A percentile compares a stretch with the other conserved stretches of the same genome.
phyloP scores from a whole-genome alignment of 2,329 filamentous ascomycete genomes.

The Leptographium flavum region DNA sequence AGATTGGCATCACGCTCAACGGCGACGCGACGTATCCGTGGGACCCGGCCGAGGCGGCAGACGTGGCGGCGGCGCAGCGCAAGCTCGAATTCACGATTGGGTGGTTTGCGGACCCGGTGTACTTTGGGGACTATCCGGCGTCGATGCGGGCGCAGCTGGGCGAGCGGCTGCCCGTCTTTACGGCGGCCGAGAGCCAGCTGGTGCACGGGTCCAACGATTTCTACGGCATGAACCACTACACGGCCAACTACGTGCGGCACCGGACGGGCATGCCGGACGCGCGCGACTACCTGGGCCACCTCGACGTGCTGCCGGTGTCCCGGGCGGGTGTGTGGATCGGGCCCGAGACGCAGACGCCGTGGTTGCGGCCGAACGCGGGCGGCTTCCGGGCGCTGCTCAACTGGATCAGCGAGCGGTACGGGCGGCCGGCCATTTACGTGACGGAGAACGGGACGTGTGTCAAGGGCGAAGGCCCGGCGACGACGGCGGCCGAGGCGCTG shows the following conservation, averaged over 20 bases:
- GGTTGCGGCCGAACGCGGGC: conserved; percentile 61
- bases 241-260: conserved; percentile 73
- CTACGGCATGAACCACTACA: conserved; percentile 93
- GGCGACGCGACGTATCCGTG: conserved; percentile 74
- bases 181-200: conserved; percentile 55
- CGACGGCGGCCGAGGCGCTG: conserved; percentile 52
- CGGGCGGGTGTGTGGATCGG: conserved; percentile 63
- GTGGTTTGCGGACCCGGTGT: conserved; percentile 83
- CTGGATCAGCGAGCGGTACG: conserved; percentile 68
- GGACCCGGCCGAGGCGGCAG: conserved; percentile 60
- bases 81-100: conserved; percentile 79
- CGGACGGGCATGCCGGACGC: conserved; percentile 42
- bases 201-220: conserved; percentile 83
- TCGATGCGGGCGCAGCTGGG: conserved; percentile 75
- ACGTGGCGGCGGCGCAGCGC: conserved; percentile 62
- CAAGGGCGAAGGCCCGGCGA: conserved; percentile 67
- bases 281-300: conserved; percentile 61
- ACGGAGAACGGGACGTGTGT: conserved; percentile 81
- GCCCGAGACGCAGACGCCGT: conserved; percentile 67
- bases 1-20: conserved; percentile 76
- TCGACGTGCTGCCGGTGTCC: conserved; percentile 57
- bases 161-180: conserved; percentile 60
- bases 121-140: conserved; percentile 70
- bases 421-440: conserved; percentile 64
- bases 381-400: conserved; percentile 66